Base-by-base conservation (phyloP, 192 early-diverging fungal species). In the Coemansia interrupta region DNA sequence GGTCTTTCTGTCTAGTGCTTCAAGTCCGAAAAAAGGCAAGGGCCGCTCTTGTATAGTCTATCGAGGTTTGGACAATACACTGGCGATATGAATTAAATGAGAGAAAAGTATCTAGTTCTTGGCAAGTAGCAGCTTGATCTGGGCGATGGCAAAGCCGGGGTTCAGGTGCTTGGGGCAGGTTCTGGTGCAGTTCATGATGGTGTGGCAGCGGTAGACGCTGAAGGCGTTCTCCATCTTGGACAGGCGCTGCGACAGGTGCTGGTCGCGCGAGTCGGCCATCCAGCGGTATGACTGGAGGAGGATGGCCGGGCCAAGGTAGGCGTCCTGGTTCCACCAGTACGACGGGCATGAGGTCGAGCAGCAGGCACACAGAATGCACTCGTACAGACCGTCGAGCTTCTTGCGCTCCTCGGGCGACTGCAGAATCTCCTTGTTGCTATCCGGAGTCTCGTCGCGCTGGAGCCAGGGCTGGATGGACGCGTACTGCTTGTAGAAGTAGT, bases 121-220 rank as follows among this genome's bases (percentile, higher is more conserved):
- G 54, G 94, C 90, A 87, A 96, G 93, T 51, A 86, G 68, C 78
- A 88, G 89, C 84, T 98, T 98, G 77, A 98, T 95, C 82, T 93
- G 80, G 38, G 96, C 89, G 83, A 98, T 98, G 43, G 96, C 96
- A 18, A 78, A 71, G 72, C 96, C 96, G n/a, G 94, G 96, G 79
- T 95, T 94, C 36, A 98, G 84, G 44, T 94, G 94, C 89, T 98
- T 98, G 63, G 96, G 96, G 73, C 96, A 96, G 38, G 96, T 98
- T 60, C 89, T 83, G 40, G 93, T 82, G 73, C 96, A 96, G 88
- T 98, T 94, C 95, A 96, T 96, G 73, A 97, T 97, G 56, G 96
- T 96, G 83, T 98, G 96, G 88, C 96, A 98, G 46, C 93, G 90
- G 85, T 96, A 98, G 5, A 96, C 86, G n/a, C 91, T 91, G 87